Base-by-base conservation (phyloP, 1,284 basidiomycete genomes). In the Fomitopsis betulina region DNA sequence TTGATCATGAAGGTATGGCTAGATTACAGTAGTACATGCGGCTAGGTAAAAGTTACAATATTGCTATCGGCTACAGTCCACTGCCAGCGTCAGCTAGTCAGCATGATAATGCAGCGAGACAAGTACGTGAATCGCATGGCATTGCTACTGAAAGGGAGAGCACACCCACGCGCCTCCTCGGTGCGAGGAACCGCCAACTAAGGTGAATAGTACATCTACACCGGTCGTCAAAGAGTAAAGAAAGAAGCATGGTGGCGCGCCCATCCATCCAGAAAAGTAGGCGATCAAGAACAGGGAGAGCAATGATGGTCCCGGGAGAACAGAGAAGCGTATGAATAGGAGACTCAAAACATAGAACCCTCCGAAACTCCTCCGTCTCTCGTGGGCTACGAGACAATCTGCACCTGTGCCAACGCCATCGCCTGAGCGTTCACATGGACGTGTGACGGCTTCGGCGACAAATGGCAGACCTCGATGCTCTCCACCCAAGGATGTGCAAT, bases 401-500 rank as follows among this genome's bases (percentile, higher is more conserved):
- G 65, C 13, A 69, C 62, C 61, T 66, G 66, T 30, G 68, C 64
- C 52, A 63, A 62, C 17, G 66, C 62, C 70, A 70, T 70, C 17
- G 66, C 63, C 54, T 60, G 58, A 32, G 68, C 70, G 45, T 68
- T 68, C 42, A 68, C 68, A 72, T 92, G 89, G 39, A 89, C 78
- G 72, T 92, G 89, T 32, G 75, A 77, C 57, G 89, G 84, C 60
- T 81, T 78, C 60, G 75, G 67, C 53, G 79, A 80, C 54, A 77
- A 73, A 71, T 88, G 81, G 70, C 90, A 93, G 17, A 92, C 82
- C 72, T 94, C 86, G 63, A 97, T 89, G 19, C 78, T 72, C 72
- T 82, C 73, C 60, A 98, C 76, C 96, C 96, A 99, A 53, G 87
- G 70, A 69, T 98, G 88, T 65, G 82, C 81, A 60, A 96, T 77